These are phyloP conservation scores for Solanum chiquidenum DNA, from an alignment of 257 asterid genomes.

Conservation along the genomic window DNA sequence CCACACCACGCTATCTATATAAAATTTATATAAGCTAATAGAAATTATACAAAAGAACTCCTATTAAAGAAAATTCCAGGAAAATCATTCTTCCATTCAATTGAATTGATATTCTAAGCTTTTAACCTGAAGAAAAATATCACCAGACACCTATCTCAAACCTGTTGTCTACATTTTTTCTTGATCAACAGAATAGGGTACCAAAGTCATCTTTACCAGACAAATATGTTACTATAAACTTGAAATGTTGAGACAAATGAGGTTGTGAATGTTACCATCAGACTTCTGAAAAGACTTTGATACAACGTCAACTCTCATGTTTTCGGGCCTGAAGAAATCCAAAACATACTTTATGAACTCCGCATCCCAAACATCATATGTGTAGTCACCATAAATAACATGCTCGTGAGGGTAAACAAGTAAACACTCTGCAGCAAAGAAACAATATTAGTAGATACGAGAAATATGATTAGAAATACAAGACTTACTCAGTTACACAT, in stretches of 20 bases:
- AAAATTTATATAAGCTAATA: background rate
- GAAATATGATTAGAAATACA: background rate
- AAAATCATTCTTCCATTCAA: background rate
- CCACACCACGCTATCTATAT: background rate
- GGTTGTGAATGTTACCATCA: constrained; percentile 29
- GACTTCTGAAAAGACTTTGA: constrained; percentile 64
- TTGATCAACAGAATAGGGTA: background rate
- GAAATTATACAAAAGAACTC: background rate
- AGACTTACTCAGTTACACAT: background rate
- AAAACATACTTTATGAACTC: constrained; percentile 52
- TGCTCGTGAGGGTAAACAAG: constrained; percentile 89
- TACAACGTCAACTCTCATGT: constrained; percentile 84
- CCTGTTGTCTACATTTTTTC: background rate
- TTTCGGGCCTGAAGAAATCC: constrained; percentile 76
- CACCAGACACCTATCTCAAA: too few relatives aligned
- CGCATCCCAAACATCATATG: constrained; percentile 80
- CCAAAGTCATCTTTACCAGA: background rate
- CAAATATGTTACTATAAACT: background rate
- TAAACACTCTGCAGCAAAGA: constrained; percentile 55
- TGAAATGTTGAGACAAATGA: background rate
- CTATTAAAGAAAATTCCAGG: background rate
- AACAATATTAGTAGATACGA: background rate
- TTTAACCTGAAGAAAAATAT: background rate
- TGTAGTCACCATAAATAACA: constrained; percentile 82
- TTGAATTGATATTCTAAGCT: background rate